Evolutionary conservation across 2,329 filamentous ascomycete species (phyloP).

Genomic region (Gyromitra esculenta): DNA sequence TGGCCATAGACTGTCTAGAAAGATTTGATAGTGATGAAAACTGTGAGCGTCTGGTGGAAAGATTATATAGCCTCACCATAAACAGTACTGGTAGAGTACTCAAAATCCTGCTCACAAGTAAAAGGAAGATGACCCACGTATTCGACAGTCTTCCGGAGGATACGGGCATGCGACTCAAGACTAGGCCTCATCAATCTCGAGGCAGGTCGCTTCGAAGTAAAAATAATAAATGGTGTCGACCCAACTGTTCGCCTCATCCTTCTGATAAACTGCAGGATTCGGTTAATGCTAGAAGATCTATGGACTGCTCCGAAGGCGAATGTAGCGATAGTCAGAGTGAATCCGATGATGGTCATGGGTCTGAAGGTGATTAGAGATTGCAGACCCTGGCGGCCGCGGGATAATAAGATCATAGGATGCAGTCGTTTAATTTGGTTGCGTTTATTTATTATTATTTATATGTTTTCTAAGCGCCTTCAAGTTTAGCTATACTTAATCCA

Average conservation of each 20-base stretch:
- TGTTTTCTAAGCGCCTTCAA: too few species aligned
- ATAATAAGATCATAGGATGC: too few species aligned
- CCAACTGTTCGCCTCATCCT: neutral
- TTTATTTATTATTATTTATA: too few species aligned
- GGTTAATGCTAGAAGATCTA: neutral
- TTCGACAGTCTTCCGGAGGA: neutral
- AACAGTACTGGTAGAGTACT: neutral
- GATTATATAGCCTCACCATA: neutral
- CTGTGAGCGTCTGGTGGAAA: neutral
- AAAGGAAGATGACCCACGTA: neutral
- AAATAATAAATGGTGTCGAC: neutral
- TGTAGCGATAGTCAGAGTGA: neutral
- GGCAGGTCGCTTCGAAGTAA: neutral
- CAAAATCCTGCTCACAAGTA: conserved; percentile 10
- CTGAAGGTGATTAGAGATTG: neutral
- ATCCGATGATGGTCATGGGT: neutral
- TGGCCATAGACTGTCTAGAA: conserved; percentile 13
- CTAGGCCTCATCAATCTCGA: neutral
- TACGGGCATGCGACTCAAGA: neutral
- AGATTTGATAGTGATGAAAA: conserved; percentile 8
- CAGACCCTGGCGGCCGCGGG: too few species aligned
- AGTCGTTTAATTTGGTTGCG: too few species aligned
- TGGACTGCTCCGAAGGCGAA: neutral
- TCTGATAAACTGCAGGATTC: neutral
- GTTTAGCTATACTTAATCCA: too few species aligned